phyloP scores from a whole-genome alignment of 1,284 basidiomycete genomes.

The Mrakiaceae sp. region DNA sequence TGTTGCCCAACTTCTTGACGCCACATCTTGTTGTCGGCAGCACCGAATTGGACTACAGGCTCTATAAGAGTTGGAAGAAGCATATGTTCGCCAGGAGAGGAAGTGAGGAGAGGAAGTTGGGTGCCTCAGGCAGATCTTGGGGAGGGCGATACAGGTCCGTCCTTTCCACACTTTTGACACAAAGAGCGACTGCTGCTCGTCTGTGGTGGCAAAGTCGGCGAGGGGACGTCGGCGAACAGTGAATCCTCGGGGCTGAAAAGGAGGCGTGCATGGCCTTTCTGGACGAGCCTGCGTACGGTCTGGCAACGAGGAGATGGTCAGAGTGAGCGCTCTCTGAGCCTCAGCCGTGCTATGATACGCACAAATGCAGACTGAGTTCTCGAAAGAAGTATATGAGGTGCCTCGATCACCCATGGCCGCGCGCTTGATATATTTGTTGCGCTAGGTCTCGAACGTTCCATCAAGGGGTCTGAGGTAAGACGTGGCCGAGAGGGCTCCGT shows the following conservation, averaged over 20 bases:
- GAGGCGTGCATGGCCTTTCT: conserved; percentile 86
- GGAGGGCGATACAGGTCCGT: conserved; percentile 20
- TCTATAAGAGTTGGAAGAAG: conserved; percentile 33
- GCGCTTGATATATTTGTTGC: conserved; percentile 61
- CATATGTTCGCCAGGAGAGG: conserved; percentile 34
- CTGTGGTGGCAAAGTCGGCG: conserved; percentile 52
- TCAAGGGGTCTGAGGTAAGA: conserved; percentile 93
- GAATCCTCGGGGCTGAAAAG: conserved; percentile 69
- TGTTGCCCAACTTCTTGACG: conserved; percentile 86
- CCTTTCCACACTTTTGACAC: conserved; percentile 98
- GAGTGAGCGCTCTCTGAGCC: not conserved
- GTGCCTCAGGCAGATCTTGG: too few relatives aligned
- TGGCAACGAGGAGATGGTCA: conserved; percentile 6
- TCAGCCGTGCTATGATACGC: not conserved
- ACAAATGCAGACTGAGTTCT: conserved; percentile 57
- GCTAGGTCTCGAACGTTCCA: conserved; percentile 74
- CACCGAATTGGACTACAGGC: conserved; percentile 53
- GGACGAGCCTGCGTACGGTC: conserved; percentile 95
- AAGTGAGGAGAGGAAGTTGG: conserved; percentile 49
- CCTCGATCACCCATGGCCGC: conserved; percentile 10
- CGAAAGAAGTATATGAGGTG: conserved; percentile 40
- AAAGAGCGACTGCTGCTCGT: conserved; percentile 62
- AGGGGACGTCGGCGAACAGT: conserved; percentile 60
- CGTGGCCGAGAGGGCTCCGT: conserved; percentile 91
- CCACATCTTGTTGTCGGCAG: conserved; percentile 61